Evolutionary conservation across 164 flowering plant genomes (phyloP), one percentile per base, ranked within the genome.

Genomic region (Tetracentron sinense): DNA sequence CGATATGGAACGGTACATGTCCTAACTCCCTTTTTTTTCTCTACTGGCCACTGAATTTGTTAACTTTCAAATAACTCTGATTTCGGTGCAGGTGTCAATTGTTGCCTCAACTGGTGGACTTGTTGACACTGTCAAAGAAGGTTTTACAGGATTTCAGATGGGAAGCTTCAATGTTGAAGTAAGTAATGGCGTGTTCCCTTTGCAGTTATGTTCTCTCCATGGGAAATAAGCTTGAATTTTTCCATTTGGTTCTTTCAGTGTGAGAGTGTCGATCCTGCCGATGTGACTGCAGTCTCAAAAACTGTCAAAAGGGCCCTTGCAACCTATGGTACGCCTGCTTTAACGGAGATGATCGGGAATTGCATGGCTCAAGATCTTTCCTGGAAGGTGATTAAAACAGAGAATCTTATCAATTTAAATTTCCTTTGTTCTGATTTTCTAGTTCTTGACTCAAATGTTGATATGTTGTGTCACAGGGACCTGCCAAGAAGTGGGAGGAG

Each of bases 341-440:
- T 82, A 10, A 66, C 56, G 4, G 88, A 91, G 72, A 94, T 94
- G 86, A 77, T 91, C 7, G 50, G 69, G 49, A 94, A 88, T 51
- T 81, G 93, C 79, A 94, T 94, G 97, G 87, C 91, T 50, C 93
- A 87, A 70, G 98, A 94, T 60, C 83, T 91, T 29, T 94, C 98
- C 33, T 94, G 98, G 98, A 94, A 91, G 98, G 98, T 89, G 28
- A 61, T 77, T 44, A 55, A 20, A 65, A n/a, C n/a, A n/a, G n/a
- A n/a, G n/a, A n/a, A n/a, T n/a, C n/a, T n/a, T n/a, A n/a, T n/a
- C n/a, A n/a, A n/a, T n/a, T n/a, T n/a, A n/a, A n/a, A n/a, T n/a
- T n/a, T n/a, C n/a, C n/a, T n/a, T n/a, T n/a, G n/a, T 20, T 17
- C 7, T 20, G 20, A 19, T 2, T 25, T 5, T 20, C 26, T n/a